Base-by-base conservation (phyloP, 257 asterid species). In the Linderniella brevidens region DNA sequence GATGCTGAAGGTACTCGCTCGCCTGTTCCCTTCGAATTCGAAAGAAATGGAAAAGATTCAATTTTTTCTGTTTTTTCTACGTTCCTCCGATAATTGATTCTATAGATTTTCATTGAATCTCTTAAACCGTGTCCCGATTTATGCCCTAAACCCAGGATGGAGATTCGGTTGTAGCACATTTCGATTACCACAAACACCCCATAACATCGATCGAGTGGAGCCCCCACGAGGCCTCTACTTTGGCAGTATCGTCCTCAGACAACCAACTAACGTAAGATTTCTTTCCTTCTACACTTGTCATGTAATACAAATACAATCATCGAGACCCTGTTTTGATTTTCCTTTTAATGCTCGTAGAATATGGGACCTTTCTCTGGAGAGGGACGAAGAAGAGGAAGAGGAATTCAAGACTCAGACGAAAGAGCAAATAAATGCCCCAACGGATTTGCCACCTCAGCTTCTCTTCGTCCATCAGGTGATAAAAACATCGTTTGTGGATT, bases 141-240 rank as follows among this genome's bases (percentile, higher is more conserved):
- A 19, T 32, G 37, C 47, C 41, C 11, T 11, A 43, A 54, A 12
- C 56, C 13, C 74, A 88, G 98, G 87, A 74, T 53, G 95, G 75
- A 62, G 92, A 80, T 11, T 47, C 94, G 6, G 77, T 76, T 8
- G 86, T 81, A 55, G 94, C 87, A 11, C 90, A 72, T 67, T 85
- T 78, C 19, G 82, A 78, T 8, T 81, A 85, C 61, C 98, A 81
- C 63, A 90, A 79, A 59, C 94, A 81, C 59, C 94, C 98, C 42
- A 84, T 88, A 53, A 84, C 98, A 67, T 90, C 99, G 46, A 77
- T 85, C 10, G 96, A 90, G 72, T 85, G 99, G 99, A 81, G 94
- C 54, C 94, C 96, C 0, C 93, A 85, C 19, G 99, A 90, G 76
- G 77, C 86, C 35, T 90, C 96, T 45, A 78, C 93, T 36, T 63